Evolutionary conservation across 2,329 filamentous ascomycete genomes (phyloP).

Genomic region (Ceratocystis cacaofunesta): DNA sequence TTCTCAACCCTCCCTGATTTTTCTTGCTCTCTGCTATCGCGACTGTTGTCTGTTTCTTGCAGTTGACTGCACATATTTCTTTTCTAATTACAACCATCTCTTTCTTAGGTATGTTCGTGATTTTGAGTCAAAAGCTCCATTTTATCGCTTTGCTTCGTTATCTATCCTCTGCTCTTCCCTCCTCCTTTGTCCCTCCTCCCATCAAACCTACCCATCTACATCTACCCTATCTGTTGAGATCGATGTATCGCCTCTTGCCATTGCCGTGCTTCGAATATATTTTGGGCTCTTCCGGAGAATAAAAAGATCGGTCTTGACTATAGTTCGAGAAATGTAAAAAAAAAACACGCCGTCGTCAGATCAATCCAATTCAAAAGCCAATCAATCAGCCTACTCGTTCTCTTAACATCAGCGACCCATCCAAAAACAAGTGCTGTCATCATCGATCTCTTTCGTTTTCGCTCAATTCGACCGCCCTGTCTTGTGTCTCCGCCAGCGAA

Average conservation of each 20-base stretch:
- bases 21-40: conserved; percentile 11
- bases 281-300: background rate
- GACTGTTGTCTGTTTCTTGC: conserved; percentile 12
- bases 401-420: background rate
- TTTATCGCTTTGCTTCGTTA: background rate
- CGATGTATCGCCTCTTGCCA: background rate
- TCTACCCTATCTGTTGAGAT: background rate
- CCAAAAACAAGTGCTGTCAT: background rate
- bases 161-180: background rate
- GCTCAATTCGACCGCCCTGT: background rate
- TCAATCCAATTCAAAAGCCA: background rate
- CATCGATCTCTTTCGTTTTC: background rate
- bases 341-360: background rate
- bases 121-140: background rate
- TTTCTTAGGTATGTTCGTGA: conserved; percentile 14
- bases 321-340: background rate
- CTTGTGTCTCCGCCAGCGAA: background rate
- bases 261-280: background rate
- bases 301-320: background rate
- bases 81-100: conserved; percentile 15
- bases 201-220: background rate
- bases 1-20: background rate
- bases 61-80: conserved; percentile 17
- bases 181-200: background rate
- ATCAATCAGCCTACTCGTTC: background rate